Evolutionary conservation across 208 protist genomes (phyloP).

Genomic region (Trypanosoma congolense): DNA sequence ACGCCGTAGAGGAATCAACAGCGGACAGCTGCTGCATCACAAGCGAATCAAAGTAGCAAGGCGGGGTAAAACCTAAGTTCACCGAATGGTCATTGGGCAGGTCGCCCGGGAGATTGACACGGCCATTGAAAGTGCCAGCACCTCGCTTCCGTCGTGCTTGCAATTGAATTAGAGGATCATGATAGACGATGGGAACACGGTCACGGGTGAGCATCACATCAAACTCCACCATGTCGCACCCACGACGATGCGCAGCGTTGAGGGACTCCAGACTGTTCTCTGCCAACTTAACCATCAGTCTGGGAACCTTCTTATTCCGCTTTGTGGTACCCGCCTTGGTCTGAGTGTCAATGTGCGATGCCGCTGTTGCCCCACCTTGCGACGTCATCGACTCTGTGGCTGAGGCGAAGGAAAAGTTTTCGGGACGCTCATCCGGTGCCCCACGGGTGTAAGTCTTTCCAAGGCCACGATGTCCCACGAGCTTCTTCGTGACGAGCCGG

Average conservation of each 20-base stretch:
- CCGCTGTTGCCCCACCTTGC: no score
- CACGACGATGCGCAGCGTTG: constrained; percentile 62
- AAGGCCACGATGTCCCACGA: constrained; percentile 73
- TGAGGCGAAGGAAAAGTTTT: constrained; percentile 1
- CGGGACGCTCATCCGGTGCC: background rate
- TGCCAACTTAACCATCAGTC: constrained; percentile 44
- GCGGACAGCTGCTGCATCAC: background rate
- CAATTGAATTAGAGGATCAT: constrained; percentile 71
- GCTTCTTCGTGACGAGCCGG: constrained; percentile 48
- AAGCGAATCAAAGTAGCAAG: background rate
- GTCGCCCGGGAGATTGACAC: background rate
- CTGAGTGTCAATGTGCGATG: no score
- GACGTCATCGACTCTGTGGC: background rate
- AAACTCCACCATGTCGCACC: constrained; percentile 76
- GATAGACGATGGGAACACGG: constrained; percentile 69
- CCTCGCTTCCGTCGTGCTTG: constrained; percentile 38
- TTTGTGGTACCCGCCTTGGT: background rate
- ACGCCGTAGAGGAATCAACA: background rate
- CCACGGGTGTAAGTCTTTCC: constrained; percentile 75
- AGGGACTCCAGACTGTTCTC: constrained; percentile 76
- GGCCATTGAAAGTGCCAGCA: constrained; percentile 16
- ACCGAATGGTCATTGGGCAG: background rate
- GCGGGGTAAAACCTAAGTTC: background rate
- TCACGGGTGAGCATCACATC: constrained; percentile 83
- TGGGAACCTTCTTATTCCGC: constrained; percentile 1